Evolutionary conservation across 306 rosid genomes (phyloP).

Genomic region (Citrullus mucosospermus): DNA sequence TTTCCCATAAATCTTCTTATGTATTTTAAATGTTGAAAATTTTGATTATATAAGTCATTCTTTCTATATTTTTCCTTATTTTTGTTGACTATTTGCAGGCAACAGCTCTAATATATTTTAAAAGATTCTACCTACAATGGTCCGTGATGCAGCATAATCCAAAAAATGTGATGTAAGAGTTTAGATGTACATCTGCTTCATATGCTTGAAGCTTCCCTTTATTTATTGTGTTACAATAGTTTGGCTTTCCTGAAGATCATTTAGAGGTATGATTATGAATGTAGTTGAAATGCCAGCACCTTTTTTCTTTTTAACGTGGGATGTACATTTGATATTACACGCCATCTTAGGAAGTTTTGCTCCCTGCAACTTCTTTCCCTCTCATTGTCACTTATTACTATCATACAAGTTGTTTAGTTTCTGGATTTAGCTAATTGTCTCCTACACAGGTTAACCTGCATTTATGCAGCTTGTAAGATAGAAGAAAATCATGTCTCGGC

Average conservation of each 20-base stretch:
- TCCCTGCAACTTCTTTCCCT: not conserved
- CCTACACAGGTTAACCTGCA: slow-evolving; percentile 80
- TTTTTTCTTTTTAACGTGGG: not conserved
- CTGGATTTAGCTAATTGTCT: not conserved
- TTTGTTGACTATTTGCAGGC: slow-evolving; percentile 51
- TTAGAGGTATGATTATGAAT: not conserved
- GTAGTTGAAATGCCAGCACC: not conserved
- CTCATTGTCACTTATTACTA: not conserved
- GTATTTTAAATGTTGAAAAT: not conserved
- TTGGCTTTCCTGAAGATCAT: not conserved
- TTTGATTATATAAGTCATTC: not conserved
- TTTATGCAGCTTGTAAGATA: slow-evolving; percentile 94
- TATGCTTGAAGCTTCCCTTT: not conserved
- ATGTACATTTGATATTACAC: not conserved
- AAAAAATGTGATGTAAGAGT: slow-evolving; percentile 72
- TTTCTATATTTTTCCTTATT: slow-evolving; percentile 3
- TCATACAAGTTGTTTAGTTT: not conserved
- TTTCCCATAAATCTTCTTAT: not conserved
- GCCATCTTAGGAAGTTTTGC: not conserved
- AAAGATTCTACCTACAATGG: slow-evolving; percentile 90
- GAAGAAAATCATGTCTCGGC: slow-evolving; percentile 98
- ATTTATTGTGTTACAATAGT: not conserved
- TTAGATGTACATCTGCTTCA: not conserved
- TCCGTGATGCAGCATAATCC: slow-evolving; percentile 95
- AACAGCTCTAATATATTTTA: slow-evolving; percentile 82